These are phyloP conservation scores for Pythium plurisporium DNA, from an alignment of 352 stramenopile species.

Conservation along the genomic window DNA sequence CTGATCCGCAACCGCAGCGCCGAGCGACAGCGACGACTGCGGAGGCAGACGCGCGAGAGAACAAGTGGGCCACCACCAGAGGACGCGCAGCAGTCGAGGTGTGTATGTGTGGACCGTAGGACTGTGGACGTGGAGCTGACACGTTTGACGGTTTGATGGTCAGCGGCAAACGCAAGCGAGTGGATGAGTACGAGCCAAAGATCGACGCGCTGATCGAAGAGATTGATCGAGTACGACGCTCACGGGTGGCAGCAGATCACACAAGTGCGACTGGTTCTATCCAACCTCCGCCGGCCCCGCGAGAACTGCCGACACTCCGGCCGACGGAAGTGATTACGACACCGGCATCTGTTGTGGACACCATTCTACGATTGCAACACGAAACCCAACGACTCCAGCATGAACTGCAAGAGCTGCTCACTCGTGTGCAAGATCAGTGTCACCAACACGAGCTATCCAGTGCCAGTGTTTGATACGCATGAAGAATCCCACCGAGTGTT, in stretches of 20 bases:
- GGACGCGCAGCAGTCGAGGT: not conserved
- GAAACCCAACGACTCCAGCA: constrained; percentile 50
- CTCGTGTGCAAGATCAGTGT: constrained; percentile 30
- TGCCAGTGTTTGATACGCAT: constrained; percentile 53
- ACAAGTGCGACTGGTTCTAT: not conserved
- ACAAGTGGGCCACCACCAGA: no score
- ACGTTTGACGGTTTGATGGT: not conserved
- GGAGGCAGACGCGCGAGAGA: not conserved
- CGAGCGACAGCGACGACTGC: constrained; percentile 43
- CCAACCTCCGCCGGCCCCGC: not conserved
- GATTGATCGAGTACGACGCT: constrained; percentile 50
- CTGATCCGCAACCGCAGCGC: constrained; percentile 62
- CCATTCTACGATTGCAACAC: constrained; percentile 52
- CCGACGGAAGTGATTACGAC: no score
- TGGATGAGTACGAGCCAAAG: constrained; percentile 40
- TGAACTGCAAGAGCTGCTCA: constrained; percentile 44
- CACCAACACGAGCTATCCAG: constrained; percentile 52
- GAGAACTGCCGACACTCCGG: not conserved
- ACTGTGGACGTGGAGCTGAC: not conserved
- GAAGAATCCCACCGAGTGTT: constrained; percentile 51
- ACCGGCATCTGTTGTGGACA: constrained; percentile 31
- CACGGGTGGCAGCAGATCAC: constrained; percentile 8
- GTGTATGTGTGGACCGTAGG: not conserved
- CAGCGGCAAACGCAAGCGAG: constrained; percentile 38
- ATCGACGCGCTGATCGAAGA: constrained; percentile 56